phyloP scores from a whole-genome alignment of 2,329 filamentous ascomycete genomes.

The Coniochaeta sp. region DNA sequence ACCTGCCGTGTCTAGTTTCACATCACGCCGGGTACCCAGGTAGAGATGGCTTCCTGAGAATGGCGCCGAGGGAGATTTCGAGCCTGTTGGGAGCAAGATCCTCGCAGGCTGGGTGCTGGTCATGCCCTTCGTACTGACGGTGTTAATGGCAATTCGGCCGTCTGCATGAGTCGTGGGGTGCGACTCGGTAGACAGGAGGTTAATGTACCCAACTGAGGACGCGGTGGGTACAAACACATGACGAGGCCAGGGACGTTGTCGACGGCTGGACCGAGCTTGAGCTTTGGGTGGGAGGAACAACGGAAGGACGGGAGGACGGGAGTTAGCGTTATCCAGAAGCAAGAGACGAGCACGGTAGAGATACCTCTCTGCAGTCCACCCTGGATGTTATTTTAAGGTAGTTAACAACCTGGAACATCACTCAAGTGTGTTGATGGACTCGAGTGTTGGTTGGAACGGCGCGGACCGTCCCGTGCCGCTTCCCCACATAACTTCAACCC shows the following conservation, averaged over 20 bases:
- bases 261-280: neutral
- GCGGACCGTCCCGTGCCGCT: neutral
- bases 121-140: neutral
- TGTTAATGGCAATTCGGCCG: neutral
- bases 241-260: neutral
- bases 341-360: neutral
- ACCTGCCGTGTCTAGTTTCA: neutral
- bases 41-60: conserved; percentile 1
- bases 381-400: neutral
- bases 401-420: neutral
- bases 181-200: neutral
- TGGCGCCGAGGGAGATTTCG: neutral
- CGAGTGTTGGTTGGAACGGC: neutral
- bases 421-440: neutral
- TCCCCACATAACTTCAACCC: neutral
- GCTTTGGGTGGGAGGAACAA: neutral
- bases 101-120: neutral
- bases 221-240: neutral
- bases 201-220: neutral
- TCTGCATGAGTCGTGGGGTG: neutral
- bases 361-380: neutral
- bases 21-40: neutral
- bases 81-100: neutral
- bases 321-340: neutral
- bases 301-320: neutral